These are phyloP conservation scores for Wickerhamomyces kurtzmanii DNA, from an alignment of 805 yeast genomes.

Conservation along the genomic window DNA sequence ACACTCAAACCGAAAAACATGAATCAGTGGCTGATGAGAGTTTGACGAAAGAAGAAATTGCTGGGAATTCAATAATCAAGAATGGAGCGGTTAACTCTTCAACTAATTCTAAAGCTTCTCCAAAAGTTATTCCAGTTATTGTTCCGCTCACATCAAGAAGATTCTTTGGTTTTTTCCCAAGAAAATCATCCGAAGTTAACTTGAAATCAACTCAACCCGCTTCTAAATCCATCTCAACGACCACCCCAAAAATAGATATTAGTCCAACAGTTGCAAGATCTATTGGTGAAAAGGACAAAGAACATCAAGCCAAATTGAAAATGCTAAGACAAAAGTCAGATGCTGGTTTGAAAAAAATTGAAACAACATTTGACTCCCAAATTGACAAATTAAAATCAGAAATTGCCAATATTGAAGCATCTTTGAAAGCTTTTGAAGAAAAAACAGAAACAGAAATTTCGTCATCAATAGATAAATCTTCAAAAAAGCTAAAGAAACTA, in stretches of 20 bases:
- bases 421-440: conserved; percentile 7
- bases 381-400: conserved; percentile 12
- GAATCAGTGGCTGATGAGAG: no score
- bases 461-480: conserved; percentile 8
- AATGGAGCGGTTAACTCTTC: no score
- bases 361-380: conserved; percentile 10
- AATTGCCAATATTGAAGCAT: conserved; percentile 12
- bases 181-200: not conserved
- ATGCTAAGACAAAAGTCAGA: conserved; percentile 9
- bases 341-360: conserved; percentile 9
- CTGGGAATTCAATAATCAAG: no score
- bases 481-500: conserved; percentile 8
- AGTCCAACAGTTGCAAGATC: conserved; percentile 5
- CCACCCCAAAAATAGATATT: not conserved
- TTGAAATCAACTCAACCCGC: not conserved
- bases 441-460: conserved; percentile 7
- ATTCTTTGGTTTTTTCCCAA: not conserved
- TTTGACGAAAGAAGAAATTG: no score
- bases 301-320: conserved; percentile 9
- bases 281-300: conserved; percentile 6
- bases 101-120: no score
- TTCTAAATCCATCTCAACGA: not conserved
- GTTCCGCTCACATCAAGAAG: not conserved
- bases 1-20: not conserved
- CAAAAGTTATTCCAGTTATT: no score